Evolutionary conservation across 2,329 filamentous ascomycete species (phyloP), one percentile per base, ranked within the genome.

Genomic region (Lachnellula cervina): DNA sequence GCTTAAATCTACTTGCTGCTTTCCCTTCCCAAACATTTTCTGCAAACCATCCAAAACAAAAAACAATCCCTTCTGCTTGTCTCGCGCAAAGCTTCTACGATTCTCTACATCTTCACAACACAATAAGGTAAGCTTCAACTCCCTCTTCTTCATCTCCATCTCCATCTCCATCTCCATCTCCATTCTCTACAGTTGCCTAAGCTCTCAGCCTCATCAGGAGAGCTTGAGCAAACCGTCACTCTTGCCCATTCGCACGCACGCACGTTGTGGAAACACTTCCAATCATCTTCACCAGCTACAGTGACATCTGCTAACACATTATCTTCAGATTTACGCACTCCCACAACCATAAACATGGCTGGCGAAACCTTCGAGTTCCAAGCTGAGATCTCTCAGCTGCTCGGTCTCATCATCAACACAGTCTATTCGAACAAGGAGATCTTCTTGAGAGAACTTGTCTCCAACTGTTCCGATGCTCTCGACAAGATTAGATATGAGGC

Each of bases 341-440:
- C 42, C 17, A 58, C 53, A 60, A 62, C 73, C 76, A 72, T 72
- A 77, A 89, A 75, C 75, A 96, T 96, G 90, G 78, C 90, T 77
- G 69, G 66, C 66, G 92, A 97, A 83, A 97, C 92, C 69, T 99
- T 99, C 81, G 93, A 97, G 88, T 99, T 97, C 83, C 94, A 99
- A 88, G 94, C 94, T 88, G 94, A 99, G 89, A 99, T 99, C 76
- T 97, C 93, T 89, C 94, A 99, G 90, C 90, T 99, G 67, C 89
- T 99, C 74, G 91, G 88, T 69, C 89, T 99, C 76, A 99, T 99
- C 80, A 99, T 99, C 86, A 99, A 99, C 89, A 97, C 94, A 67
- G 94, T 99, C 81, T 99, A 97, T 85, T 97, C 92, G 70, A 99
- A 99, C 88, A 99, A 99, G 85, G 94, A 97, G 81, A 97, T 99